These are phyloP conservation scores for Macrotyloma uniflorum DNA, from an alignment of 306 rosid genomes.

Conservation along the genomic window DNA sequence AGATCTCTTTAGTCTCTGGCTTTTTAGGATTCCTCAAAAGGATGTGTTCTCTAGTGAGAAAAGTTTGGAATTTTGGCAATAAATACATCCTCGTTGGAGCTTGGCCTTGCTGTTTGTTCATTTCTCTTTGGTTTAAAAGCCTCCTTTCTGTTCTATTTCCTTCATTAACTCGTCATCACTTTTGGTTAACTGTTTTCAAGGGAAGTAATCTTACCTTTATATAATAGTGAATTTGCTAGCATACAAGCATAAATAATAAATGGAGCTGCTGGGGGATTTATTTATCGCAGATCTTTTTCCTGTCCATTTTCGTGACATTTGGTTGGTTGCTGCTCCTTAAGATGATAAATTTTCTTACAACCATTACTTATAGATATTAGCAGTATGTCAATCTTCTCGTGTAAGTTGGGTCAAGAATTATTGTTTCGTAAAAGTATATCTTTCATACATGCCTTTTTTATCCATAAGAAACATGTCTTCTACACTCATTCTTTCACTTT, in stretches of 20 bases:
- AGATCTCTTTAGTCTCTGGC: not conserved
- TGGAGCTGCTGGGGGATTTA: not conserved
- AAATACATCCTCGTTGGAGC: not conserved
- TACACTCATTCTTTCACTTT: constrained; percentile 7
- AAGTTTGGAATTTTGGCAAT: constrained; percentile 1
- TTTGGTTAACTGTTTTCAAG: not conserved
- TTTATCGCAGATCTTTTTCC: not conserved
- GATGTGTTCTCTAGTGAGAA: not conserved
- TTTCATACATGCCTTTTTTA: not conserved
- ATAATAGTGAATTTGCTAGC: not conserved
- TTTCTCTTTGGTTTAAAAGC: constrained; percentile 25
- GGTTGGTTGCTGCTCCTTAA: not conserved
- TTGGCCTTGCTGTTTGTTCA: constrained; percentile 7
- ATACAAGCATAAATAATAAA: not conserved
- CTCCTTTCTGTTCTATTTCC: not conserved
- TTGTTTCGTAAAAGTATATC: not conserved
- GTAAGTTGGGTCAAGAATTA: constrained; percentile 5
- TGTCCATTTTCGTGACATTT: not conserved
- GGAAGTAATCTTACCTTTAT: constrained; percentile 1
- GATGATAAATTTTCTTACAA: not conserved
- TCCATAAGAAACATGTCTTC: constrained; percentile 1
- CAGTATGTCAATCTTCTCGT: not conserved
- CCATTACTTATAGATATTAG: not conserved
- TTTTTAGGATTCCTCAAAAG: not conserved
- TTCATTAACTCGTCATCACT: not conserved